phyloP scores from a whole-genome alignment of 1,284 basidiomycete species.

The Blastosporella zonata region DNA sequence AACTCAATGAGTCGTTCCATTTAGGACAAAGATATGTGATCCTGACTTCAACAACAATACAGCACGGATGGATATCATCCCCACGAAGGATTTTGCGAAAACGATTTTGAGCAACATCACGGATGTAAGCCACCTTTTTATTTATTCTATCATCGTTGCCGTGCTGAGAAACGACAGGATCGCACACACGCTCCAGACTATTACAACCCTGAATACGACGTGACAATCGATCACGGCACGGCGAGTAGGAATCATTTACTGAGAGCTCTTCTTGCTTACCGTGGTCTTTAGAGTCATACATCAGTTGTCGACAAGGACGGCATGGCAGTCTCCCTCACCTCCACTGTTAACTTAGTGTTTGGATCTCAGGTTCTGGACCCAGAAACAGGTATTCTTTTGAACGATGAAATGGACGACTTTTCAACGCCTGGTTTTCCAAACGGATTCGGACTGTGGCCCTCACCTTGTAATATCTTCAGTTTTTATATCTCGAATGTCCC shows the following conservation, averaged over 20 bases:
- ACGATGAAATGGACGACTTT: constrained; percentile 95
- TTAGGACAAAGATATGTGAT: constrained; percentile 80
- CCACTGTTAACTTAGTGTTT: constrained; percentile 86
- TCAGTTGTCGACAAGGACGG: constrained; percentile 80
- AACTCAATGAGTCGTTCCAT: background rate
- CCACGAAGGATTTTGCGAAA: constrained; percentile 69
- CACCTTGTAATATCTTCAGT: constrained; percentile 55
- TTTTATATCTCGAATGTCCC: background rate
- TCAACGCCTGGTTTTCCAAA: constrained; percentile 80
- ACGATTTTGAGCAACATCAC: constrained; percentile 67
- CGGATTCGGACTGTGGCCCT: constrained; percentile 80
- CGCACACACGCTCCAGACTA: constrained; percentile 77
- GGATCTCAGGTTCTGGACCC: constrained; percentile 85
- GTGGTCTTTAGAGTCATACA: constrained; percentile 64
- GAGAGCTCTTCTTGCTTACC: background rate
- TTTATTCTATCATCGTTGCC: constrained; percentile 8
- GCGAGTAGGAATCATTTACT: constrained; percentile 36
- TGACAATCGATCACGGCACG: constrained; percentile 83
- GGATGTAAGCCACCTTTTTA: constrained; percentile 67
- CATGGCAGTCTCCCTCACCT: constrained; percentile 83
- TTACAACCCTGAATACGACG: constrained; percentile 82
- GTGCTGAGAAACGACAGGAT: constrained; percentile 46
- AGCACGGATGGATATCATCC: constrained; percentile 60
- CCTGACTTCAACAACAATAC: constrained; percentile 60
- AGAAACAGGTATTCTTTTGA: constrained; percentile 83